These are phyloP conservation scores for Colletotrichum eremochloae DNA, from an alignment of 2,329 filamentous ascomycete genomes.

Conservation along the genomic window DNA sequence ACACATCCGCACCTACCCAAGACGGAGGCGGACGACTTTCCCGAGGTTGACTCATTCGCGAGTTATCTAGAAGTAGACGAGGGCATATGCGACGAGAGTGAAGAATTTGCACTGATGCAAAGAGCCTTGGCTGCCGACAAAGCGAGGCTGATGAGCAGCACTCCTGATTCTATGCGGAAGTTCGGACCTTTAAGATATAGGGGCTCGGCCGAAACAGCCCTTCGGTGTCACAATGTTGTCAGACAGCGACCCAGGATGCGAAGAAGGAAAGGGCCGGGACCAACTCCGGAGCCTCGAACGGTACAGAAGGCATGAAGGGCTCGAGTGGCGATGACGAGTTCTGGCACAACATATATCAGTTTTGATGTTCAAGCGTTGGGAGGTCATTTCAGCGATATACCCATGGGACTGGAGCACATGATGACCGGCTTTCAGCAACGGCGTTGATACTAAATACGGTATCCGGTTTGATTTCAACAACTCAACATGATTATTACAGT, in stretches of 20 bases:
- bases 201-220: constrained; percentile 35
- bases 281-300: constrained; percentile 11
- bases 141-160: not conserved
- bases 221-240: constrained; percentile 36
- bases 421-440: constrained; percentile 11
- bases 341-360: constrained; percentile 10
- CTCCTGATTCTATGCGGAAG: not conserved
- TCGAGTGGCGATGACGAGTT: not conserved
- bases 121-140: not conserved
- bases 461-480: not conserved
- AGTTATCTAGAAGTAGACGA: constrained; percentile 32
- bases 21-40: constrained; percentile 21
- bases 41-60: not conserved
- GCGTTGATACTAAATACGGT: constrained; percentile 25
- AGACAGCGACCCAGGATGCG: constrained; percentile 40
- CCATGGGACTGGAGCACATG: constrained; percentile 11
- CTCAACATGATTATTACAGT: not conserved
- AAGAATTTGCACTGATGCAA: constrained; percentile 13
- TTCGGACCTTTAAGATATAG: constrained; percentile 31
- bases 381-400: constrained; percentile 32
- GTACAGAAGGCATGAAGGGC: not conserved
- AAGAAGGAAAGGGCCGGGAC: constrained; percentile 28
- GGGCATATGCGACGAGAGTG: constrained; percentile 34
- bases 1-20: constrained; percentile 6
- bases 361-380: not conserved